Evolutionary conservation across 2,329 filamentous ascomycete species (phyloP).

Genomic region (Furcasterigmium furcatum): DNA sequence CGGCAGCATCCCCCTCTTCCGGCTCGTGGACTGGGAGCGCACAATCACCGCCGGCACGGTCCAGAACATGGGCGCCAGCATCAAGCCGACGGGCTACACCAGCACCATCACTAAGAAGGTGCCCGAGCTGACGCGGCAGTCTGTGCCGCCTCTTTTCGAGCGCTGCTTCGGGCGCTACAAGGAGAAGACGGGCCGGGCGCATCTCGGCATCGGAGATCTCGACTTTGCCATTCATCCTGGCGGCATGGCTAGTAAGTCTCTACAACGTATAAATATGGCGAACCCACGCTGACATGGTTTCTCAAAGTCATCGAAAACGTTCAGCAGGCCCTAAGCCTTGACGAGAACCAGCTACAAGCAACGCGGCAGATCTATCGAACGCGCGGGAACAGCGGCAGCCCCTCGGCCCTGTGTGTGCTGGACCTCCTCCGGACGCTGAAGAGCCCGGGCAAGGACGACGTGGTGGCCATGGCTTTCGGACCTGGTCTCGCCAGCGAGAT

Average conservation of each 20-base stretch:
- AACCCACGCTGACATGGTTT: too few species aligned
- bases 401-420: conserved; percentile 4
- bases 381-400: conserved; percentile 5
- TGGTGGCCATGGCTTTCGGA: conserved; percentile 4
- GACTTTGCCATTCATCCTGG: conserved; percentile 5
- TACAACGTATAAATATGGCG: too few species aligned
- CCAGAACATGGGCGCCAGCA: conserved; percentile 6
- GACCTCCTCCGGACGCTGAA: conserved; percentile 5
- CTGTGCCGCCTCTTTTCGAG: conserved; percentile 3
- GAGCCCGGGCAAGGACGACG: conserved; percentile 1
- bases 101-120: conserved; percentile 6
- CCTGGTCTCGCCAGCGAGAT: conserved; percentile 7
- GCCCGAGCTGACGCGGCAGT: not conserved
- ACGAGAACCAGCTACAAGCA: conserved; percentile 3
- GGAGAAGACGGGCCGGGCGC: conserved; percentile 1
- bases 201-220: conserved; percentile 3
- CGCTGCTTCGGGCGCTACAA: not conserved
- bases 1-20: not conserved
- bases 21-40: conserved; percentile 6
- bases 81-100: conserved; percentile 5
- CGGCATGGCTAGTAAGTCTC: not conserved
- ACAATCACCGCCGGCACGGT: conserved; percentile 1
- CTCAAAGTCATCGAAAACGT: conserved; percentile 4
- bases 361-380: conserved; percentile 4
- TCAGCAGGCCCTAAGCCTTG: conserved; percentile 3